phyloP scores from a whole-genome alignment of 805 yeast species.

The Torulaspora franciscae region DNA sequence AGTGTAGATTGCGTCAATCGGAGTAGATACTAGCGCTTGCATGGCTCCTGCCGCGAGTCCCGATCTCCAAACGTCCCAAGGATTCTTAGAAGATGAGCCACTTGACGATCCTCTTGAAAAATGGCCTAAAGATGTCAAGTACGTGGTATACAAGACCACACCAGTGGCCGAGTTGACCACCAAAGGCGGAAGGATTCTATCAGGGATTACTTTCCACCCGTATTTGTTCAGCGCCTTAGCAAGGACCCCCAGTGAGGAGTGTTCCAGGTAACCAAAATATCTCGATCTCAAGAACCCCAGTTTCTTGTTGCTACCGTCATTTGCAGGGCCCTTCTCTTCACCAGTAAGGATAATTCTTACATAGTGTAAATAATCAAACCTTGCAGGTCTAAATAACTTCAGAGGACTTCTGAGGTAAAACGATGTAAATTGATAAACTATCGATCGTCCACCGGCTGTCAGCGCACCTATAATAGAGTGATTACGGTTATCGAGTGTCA shows the following conservation, averaged over 20 bases:
- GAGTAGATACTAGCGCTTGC: conserved; percentile 90
- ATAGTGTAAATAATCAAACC: conserved; percentile 79
- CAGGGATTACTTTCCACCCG: conserved; percentile 86
- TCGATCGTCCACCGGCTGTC: conserved; percentile 81
- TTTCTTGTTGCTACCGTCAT: background rate
- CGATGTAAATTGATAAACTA: conserved; percentile 71
- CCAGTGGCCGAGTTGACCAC: conserved; percentile 89
- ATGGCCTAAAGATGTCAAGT: conserved; percentile 47
- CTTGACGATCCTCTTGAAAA: conserved; percentile 16
- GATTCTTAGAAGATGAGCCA: conserved; percentile 27
- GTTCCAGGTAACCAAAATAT: conserved; percentile 47
- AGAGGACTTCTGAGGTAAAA: conserved; percentile 77
- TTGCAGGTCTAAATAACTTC: conserved; percentile 82
- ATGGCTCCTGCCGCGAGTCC: conserved; percentile 83
- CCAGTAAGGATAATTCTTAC: conserved; percentile 47
- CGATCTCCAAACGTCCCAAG: conserved; percentile 61
- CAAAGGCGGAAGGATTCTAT: conserved; percentile 75
- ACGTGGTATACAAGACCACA: conserved; percentile 75
- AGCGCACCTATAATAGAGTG: conserved; percentile 65
- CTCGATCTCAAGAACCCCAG: conserved; percentile 13
- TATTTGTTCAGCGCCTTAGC: conserved; percentile 63
- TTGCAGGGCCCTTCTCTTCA: conserved; percentile 10
- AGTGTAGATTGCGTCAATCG: conserved; percentile 84
- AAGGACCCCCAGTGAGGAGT: conserved; percentile 73
- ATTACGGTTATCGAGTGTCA: conserved; percentile 14